Conservation (phyloP, 805 yeast species). For the Myxozyma neglecta region DNA sequence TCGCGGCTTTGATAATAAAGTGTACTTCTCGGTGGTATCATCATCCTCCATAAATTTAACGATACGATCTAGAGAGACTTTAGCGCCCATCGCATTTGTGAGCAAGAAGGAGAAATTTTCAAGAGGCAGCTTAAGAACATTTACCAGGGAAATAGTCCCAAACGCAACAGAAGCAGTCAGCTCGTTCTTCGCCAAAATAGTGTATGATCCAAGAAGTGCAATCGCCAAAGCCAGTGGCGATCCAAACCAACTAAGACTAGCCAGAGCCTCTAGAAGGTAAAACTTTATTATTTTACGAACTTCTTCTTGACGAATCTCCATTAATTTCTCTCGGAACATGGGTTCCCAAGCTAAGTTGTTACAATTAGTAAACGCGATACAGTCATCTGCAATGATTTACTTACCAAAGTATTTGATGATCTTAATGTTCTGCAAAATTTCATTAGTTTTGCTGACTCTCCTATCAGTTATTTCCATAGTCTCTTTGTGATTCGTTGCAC, state of each 20-base stretch:
- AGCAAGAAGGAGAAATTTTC: conserved; percentile 83
- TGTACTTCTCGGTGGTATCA: conserved; percentile 75
- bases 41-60: conserved; percentile 64
- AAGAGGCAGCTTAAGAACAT: conserved; percentile 74
- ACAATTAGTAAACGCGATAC: neutral
- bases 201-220: neutral
- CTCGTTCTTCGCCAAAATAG: neutral
- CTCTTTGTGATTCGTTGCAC: conserved; percentile 66
- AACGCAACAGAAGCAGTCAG: conserved; percentile 56
- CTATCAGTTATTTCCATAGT: conserved; percentile 81
- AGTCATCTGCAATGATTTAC: neutral
- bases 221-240: neutral
- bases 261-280: conserved; percentile 59
- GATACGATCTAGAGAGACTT: conserved; percentile 82
- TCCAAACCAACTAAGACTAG: conserved; percentile 1
- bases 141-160: conserved; percentile 78
- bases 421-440: conserved; percentile 85
- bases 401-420: conserved; percentile 81
- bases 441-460: conserved; percentile 88
- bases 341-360: conserved; percentile 73
- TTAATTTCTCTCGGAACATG: conserved; percentile 52
- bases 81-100: conserved; percentile 73
- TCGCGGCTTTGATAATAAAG: conserved; percentile 57
- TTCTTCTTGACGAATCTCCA: conserved; percentile 72
- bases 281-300: conserved; percentile 57